Base-by-base conservation (phyloP, 1,139 yeast genomes). In the Scheffersomyces illinoinensis region DNA sequence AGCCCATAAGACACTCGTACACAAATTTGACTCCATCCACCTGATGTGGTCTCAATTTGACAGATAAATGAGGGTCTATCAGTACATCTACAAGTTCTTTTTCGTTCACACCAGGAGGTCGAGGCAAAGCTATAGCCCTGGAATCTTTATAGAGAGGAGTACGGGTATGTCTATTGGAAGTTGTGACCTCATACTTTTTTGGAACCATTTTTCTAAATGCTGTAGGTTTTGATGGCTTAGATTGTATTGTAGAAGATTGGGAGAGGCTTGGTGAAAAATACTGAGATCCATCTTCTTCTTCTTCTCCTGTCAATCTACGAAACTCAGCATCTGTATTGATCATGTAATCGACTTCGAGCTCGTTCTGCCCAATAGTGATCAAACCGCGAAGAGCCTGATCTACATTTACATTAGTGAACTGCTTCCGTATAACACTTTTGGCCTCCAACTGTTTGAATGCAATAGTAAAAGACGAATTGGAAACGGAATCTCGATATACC, bases 1-100 rank as follows among this genome's bases (percentile, higher is more conserved):
- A 73, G 0, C 97, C 96, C 88, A 90, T 85, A 1, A 93, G 82
- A 66, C 97, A 91, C 58, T 90, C 90, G 67, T 92, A 91, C 66
- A 95, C 76, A 68, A 95, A 95, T 56, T 74, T 72, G 0, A 93
- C 90, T 0, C 97, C 99, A 64, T 89, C 95, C 14, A 84, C 72
- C 69, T 95, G 99, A 73, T 95, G 99, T 0, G 92, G 90, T 47
- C 98, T 81, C 23, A 95, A 75, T 14, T 74, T 71, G 23, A 76
- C 73, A 0, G 85, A 77, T 2, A 95, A 68, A 0, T 76, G 61
- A 0, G 96, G 95, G 66, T 93, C 98, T 7, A 93, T 83, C 0
- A 85, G 84, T 0, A 92, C 93, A 58, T 86, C 90, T 1, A 81
- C 77, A 19, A 65, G n/a, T 19, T 57, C 52, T 14, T 26, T 23